A percentile compares a stretch with the other conserved stretches of the same genome.
Evolutionary conservation across 2,329 filamentous ascomycete species (phyloP).

Genomic region (Cordyceps cicadae): DNA sequence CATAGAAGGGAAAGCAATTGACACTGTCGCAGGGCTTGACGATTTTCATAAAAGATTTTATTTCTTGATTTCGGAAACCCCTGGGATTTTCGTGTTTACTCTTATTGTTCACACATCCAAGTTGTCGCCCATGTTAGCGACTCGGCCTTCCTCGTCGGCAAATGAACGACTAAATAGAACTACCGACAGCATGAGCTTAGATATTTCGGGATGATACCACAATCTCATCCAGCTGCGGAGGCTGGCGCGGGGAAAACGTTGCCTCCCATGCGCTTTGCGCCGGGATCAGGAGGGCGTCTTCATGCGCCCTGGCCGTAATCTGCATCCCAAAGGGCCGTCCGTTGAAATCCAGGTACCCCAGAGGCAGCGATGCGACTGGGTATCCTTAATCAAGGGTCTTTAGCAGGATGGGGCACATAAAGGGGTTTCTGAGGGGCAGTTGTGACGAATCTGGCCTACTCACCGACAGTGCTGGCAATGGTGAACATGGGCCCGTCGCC

Average conservation of each 20-base stretch:
- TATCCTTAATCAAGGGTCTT: constrained; percentile 10
- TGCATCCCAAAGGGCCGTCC: constrained; percentile 11
- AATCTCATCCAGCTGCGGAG: neutral
- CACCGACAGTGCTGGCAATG: constrained; percentile 8
- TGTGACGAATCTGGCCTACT: neutral
- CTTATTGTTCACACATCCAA: too few species aligned
- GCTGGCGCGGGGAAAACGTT: neutral
- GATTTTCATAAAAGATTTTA: too few species aligned
- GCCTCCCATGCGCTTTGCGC: constrained; percentile 6
- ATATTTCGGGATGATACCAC: too few species aligned
- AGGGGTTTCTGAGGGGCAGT: neutral
- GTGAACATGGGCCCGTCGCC: constrained; percentile 6
- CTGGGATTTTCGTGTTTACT: too few species aligned
- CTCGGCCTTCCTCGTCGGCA: too few species aligned
- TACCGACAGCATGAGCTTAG: too few species aligned
- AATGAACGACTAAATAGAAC: too few species aligned
- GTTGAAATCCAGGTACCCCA: constrained; percentile 13
- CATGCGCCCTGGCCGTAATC: constrained; percentile 6
- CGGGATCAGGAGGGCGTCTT: constrained; percentile 13
- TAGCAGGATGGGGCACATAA: neutral
- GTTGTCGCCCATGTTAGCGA: too few species aligned
- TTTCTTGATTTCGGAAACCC: too few species aligned
- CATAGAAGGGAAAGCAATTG: too few species aligned
- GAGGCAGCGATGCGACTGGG: constrained; percentile 12
- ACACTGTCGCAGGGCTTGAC: too few species aligned